Evolutionary conservation across 805 yeast species (phyloP).

Genomic region (Kluyveromyces lactis): DNA sequence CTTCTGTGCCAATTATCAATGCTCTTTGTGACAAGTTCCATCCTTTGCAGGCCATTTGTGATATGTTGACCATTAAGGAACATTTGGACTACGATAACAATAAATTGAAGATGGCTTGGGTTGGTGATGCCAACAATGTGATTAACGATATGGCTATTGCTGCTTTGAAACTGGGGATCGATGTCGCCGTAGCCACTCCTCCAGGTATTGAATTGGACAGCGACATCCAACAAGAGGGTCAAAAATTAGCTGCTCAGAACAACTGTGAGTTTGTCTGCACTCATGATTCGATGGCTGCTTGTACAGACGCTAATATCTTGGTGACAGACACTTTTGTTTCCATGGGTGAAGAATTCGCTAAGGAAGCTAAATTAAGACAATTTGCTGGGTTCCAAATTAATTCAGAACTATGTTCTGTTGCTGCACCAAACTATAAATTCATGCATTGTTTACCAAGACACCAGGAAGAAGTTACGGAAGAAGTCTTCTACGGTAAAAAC

Average conservation of each 20-base stretch:
- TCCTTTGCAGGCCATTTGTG: conserved; percentile 94
- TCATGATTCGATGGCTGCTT: conserved; percentile 70
- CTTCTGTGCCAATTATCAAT: conserved; percentile 86
- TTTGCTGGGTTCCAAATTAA: conserved; percentile 85
- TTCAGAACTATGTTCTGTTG: conserved; percentile 46
- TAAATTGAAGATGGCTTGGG: conserved; percentile 77
- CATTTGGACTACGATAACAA: conserved; percentile 47
- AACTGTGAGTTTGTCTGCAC: conserved; percentile 48
- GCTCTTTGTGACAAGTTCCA: conserved; percentile 89
- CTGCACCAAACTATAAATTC: conserved; percentile 74
- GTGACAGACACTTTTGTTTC: conserved; percentile 97
- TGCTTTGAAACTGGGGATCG: conserved; percentile 73
- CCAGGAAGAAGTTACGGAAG: conserved; percentile 88
- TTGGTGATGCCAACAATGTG: conserved; percentile 95
- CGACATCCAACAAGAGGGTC: conserved; percentile 47
- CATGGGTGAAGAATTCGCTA: conserved; percentile 93
- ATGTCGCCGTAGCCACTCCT: conserved; percentile 81
- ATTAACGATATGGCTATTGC: conserved; percentile 90
- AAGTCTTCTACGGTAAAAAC: conserved; percentile 74
- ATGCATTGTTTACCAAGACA: conserved; percentile 99
- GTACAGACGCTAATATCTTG: conserved; percentile 64
- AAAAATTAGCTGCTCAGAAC: conserved; percentile 40
- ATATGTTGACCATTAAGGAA: conserved; percentile 78
- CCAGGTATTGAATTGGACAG: conserved; percentile 54
- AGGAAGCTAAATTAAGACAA: conserved; percentile 59